These are phyloP conservation scores for Fagopyrum homotropicum DNA, from an alignment of 148 eudicot species.

Conservation along the genomic window DNA sequence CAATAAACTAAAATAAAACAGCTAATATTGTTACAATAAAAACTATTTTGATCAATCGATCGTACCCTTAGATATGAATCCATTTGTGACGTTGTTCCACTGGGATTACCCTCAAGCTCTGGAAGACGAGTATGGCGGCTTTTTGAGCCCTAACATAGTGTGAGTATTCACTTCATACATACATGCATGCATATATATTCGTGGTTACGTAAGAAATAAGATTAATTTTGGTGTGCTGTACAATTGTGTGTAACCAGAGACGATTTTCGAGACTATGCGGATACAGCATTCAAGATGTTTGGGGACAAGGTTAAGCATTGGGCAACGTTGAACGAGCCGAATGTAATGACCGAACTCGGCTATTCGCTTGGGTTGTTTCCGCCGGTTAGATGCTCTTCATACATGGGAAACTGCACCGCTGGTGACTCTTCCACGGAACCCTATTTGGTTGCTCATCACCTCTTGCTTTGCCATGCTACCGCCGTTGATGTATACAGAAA, in stretches of 20 bases:
- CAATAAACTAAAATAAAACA: neutral
- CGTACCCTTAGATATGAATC: slow-evolving; percentile 14
- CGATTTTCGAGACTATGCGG: slow-evolving; percentile 21
- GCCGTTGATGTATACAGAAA: slow-evolving; percentile 30
- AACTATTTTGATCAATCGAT: neutral
- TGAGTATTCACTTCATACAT: slow-evolving; percentile 13
- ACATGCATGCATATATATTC: too few relatives aligned
- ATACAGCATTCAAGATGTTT: slow-evolving; percentile 27
- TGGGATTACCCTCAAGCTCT: neutral
- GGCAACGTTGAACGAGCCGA: slow-evolving; percentile 35
- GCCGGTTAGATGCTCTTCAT: slow-evolving; percentile 29
- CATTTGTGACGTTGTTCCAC: slow-evolving; percentile 14
- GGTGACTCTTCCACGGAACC: slow-evolving; percentile 47
- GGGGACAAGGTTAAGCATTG: slow-evolving; percentile 32
- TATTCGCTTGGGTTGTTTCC: slow-evolving; percentile 19
- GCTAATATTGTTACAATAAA: neutral
- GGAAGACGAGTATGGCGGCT: neutral
- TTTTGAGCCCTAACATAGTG: slow-evolving; percentile 31
- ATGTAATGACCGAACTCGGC: slow-evolving; percentile 13
- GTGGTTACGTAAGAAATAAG: too few relatives aligned
- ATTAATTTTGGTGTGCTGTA: too few relatives aligned
- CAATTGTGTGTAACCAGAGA: neutral
- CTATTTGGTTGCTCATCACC: slow-evolving; percentile 35
- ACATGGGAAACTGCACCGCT: slow-evolving; percentile 25
- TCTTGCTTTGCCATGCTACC: slow-evolving; percentile 33